Evolutionary conservation across 2,329 filamentous ascomycete species (phyloP), one percentile per base, ranked within the genome.

Genomic region (Neopestalotiopsis rosae): DNA sequence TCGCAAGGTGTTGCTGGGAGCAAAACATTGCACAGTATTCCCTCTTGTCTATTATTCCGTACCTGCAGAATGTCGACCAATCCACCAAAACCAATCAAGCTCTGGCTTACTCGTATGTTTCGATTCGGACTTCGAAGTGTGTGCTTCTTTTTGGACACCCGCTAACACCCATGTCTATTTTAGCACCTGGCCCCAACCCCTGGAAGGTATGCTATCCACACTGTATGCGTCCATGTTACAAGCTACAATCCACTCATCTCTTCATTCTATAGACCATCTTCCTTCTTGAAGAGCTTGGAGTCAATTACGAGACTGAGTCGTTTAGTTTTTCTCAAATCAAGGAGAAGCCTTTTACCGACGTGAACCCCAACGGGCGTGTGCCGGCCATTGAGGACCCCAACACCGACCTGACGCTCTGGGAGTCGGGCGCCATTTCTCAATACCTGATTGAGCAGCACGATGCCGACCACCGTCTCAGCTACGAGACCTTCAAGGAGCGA

Each of bases 401-500:
- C 66, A 68, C 66, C 14, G 66, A 52, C 32, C 24, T 66, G 20
- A 70, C 66, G 6, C 61, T 70, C 24, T 70, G 66, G 66, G 69
- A 70, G 58, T 63, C 69, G n/a, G 69, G 69, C 38, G 69, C 69
- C 24, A 66, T 68, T 40, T 12, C 24, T 24, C 28, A 66, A 24
- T 70, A 70, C 45, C 24, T 68, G 14, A 58, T 66, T 32, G 63
- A 68, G 32, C 30, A n/a, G 1, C 68, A 86, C 76, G 84, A 86
- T 73, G 80, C 72, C 28, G 74, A 80, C 1, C 71, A 76, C 56
- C 78, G 77, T 61, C 67, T 85, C 30, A 80, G 77, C 62, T 84
- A 81, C 70, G n/a, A 64, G 74, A 75, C 2, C 76, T 74, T 4
- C 74, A 77, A 2, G 81, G 84, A 40, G 75, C 73, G 45, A 64